These are phyloP conservation scores for Tarenaya hassleriana DNA, from an alignment of 345 rosid genomes.

Conservation along the genomic window DNA sequence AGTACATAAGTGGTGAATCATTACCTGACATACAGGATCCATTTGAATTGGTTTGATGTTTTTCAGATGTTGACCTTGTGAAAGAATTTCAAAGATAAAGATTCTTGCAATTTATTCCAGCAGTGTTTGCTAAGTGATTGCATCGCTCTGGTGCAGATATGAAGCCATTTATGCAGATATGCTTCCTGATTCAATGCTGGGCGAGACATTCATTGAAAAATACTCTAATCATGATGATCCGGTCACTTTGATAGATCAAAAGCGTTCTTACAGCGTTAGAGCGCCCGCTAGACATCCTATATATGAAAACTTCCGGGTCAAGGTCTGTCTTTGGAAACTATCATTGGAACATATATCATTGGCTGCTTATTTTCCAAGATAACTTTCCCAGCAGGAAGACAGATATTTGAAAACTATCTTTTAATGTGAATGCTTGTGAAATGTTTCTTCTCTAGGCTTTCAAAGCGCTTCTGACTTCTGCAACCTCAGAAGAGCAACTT, in stretches of 20 bases:
- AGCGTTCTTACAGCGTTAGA: slow-evolving; percentile 59
- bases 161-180: slow-evolving; percentile 70
- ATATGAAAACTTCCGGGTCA: slow-evolving; percentile 88
- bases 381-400: too few species aligned
- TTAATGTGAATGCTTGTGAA: too few species aligned
- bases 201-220: slow-evolving; percentile 59
- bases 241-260: slow-evolving; percentile 77
- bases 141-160: slow-evolving; percentile 41
- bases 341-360: too few species aligned
- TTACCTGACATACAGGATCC: too few species aligned
- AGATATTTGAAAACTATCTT: too few species aligned
- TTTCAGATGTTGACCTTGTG: neutral
- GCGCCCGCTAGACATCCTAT: slow-evolving; percentile 83
- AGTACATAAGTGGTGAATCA: neutral
- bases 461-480: slow-evolving; percentile 82
- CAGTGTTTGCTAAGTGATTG: too few species aligned
- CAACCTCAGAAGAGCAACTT: slow-evolving; percentile 80
- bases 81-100: neutral
- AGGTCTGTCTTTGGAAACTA: slow-evolving; percentile 37
- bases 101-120: slow-evolving; percentile 2
- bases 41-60: too few species aligned
- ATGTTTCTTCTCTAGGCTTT: slow-evolving; percentile 62
- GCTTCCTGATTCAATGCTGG: slow-evolving; percentile 70
- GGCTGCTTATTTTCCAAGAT: too few species aligned
- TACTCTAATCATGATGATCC: slow-evolving; percentile 70